A percentile compares a stretch with the other conserved stretches of the same genome.
Conservation (phyloP, 306 rosid genomes). For the Cyamopsis tetragonoloba region DNA sequence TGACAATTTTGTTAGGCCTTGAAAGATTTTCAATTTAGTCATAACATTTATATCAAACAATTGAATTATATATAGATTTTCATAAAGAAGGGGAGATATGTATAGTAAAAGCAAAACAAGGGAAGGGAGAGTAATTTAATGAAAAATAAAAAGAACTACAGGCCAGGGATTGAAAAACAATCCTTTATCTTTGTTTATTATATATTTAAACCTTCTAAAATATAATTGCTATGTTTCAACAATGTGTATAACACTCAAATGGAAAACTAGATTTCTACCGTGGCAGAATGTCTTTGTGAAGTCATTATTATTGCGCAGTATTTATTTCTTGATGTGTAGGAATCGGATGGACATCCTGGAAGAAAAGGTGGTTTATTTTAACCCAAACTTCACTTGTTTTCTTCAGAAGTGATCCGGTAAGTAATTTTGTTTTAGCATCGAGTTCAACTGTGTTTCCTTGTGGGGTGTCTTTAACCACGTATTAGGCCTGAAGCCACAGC, state of each 20-base stretch:
- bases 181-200: not conserved
- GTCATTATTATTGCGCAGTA: slow-evolving; percentile 13
- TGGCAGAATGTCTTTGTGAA: not conserved
- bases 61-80: not conserved
- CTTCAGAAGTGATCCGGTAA: slow-evolving; percentile 99
- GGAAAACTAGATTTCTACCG: not conserved
- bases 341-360: slow-evolving; percentile 99
- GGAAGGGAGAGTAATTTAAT: not conserved
- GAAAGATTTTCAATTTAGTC: not conserved
- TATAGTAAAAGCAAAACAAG: not conserved
- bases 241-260: not conserved
- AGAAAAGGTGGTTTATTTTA: slow-evolving; percentile 97
- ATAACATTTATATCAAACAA: not conserved
- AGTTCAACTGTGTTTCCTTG: not conserved
- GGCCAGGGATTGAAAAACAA: not conserved
- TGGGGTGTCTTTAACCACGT: not conserved
- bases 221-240: not conserved
- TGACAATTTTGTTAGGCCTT: not conserved
- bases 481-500: not conserved
- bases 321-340: slow-evolving; percentile 42
- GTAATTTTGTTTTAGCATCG: slow-evolving; percentile 35
- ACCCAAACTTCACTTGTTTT: slow-evolving; percentile 89
- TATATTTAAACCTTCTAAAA: slow-evolving; percentile 4
- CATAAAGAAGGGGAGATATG: not conserved
- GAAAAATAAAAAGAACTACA: not conserved